A percentile compares a stretch with the other conserved stretches of the same genome.
Conservation (phyloP, 768 basidiomycete genomes). For the Tulasnella sp. region DNA sequence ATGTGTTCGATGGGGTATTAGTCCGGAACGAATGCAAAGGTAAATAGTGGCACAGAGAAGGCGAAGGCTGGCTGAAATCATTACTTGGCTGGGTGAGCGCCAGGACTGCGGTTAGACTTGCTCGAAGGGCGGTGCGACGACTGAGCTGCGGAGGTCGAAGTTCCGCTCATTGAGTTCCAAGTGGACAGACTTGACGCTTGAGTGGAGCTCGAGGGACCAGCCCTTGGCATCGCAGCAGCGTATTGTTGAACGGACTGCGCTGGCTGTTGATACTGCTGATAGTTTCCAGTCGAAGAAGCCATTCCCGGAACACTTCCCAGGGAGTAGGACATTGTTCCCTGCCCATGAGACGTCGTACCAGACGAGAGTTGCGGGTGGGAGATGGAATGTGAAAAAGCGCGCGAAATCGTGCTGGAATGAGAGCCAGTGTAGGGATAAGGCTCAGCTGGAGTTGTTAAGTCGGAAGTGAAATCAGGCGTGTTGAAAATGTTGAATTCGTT, state of each 20-base stretch:
- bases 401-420: conserved; percentile 22
- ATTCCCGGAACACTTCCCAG: background rate
- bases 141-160: background rate
- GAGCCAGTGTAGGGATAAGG: conserved; percentile 4
- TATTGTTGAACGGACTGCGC: background rate
- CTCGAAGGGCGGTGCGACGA: background rate
- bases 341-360: conserved; percentile 18
- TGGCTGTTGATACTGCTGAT: conserved; percentile 7
- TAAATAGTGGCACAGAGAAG: background rate
- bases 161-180: conserved; percentile 17
- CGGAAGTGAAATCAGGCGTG: background rate
- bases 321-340: background rate
- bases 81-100: conserved; percentile 13
- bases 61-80: background rate
- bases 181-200: conserved; percentile 10
- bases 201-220: conserved; percentile 12
- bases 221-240: background rate
- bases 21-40: background rate
- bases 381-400: conserved; percentile 4
- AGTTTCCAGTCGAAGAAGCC: background rate
- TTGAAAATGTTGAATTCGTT: background rate
- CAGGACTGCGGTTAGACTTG: background rate
- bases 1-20: conserved; percentile 1
- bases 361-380: background rate
- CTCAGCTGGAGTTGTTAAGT: background rate